A percentile compares a stretch with the other conserved stretches of the same genome.
These are phyloP conservation scores for Aspergillus chevalieri DNA, from an alignment of 2,329 filamentous ascomycete genomes.

Conservation along the genomic window DNA sequence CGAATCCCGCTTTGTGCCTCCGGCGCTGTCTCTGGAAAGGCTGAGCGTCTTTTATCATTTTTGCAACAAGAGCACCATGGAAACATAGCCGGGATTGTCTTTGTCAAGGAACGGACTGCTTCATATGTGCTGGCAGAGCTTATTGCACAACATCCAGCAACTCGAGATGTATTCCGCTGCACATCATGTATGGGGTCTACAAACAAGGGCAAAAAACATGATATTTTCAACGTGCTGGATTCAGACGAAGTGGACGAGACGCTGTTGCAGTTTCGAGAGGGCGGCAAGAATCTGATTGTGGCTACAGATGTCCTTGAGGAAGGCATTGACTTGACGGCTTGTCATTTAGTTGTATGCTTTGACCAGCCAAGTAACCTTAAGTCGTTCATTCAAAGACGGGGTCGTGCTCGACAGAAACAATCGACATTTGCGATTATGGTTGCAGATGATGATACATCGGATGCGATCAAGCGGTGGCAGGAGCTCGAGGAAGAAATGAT, in stretches of 20 bases:
- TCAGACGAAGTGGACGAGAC: conserved; percentile 44
- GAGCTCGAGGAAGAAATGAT: conserved; percentile 68
- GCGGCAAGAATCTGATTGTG: conserved; percentile 52
- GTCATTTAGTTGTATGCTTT: conserved; percentile 60
- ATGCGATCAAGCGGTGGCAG: conserved; percentile 52
- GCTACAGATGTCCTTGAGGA: conserved; percentile 56
- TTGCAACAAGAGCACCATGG: conserved; percentile 37
- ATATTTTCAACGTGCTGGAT: conserved; percentile 47
- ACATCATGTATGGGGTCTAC: conserved; percentile 44
- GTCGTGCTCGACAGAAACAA: conserved; percentile 53
- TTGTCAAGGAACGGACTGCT: conserved; percentile 58
- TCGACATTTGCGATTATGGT: conserved; percentile 52
- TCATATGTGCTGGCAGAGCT: conserved; percentile 56
- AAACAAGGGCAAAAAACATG: conserved; percentile 35
- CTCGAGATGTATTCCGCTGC: conserved; percentile 40
- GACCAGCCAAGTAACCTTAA: conserved; percentile 57
- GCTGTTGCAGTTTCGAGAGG: conserved; percentile 49
- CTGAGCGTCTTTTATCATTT: conserved; percentile 32
- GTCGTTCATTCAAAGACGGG: conserved; percentile 60
- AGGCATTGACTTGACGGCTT: conserved; percentile 57
- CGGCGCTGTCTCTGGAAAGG: too few species aligned
- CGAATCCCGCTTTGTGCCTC: too few species aligned
- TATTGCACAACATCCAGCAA: conserved; percentile 48
- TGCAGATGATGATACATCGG: conserved; percentile 27
- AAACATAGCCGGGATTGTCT: conserved; percentile 57